phyloP scores from a whole-genome alignment of 1,284 basidiomycete species.

The Pseudozyma thailandica region DNA sequence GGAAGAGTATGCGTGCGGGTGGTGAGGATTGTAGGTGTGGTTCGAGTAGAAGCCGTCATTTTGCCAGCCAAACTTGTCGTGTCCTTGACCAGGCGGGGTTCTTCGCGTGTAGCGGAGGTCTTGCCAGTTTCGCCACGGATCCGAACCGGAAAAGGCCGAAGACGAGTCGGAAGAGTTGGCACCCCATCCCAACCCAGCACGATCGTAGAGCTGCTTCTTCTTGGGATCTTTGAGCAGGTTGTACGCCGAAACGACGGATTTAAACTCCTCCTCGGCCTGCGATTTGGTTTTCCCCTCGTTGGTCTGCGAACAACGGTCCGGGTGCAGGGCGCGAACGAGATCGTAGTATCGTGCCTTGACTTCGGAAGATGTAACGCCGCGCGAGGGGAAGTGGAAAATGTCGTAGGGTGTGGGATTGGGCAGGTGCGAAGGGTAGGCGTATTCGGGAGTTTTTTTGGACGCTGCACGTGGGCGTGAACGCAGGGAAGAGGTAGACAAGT shows the following conservation, averaged over 20 bases:
- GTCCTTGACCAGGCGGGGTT: constrained; percentile 14
- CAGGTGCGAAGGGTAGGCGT: constrained; percentile 21
- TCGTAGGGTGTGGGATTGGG: constrained; percentile 58
- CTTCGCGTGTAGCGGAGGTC: constrained; percentile 27
- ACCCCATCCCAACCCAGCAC: constrained; percentile 51
- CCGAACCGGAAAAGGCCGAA: not conserved
- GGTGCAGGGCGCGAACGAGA: constrained; percentile 57
- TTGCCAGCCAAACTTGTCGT: constrained; percentile 48
- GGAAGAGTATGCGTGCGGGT: too few species aligned
- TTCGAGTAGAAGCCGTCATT: constrained; percentile 27
- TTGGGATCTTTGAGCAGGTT: constrained; percentile 47
- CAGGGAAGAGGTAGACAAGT: not conserved
- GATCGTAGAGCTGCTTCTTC: constrained; percentile 40
- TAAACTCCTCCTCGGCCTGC: constrained; percentile 48
- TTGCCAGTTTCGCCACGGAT: constrained; percentile 25
- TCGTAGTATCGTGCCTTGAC: constrained; percentile 66
- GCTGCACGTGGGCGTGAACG: not conserved
- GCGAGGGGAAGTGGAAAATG: constrained; percentile 58
- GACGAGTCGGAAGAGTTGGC: not conserved
- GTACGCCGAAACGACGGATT: constrained; percentile 51
- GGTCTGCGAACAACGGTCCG: constrained; percentile 40
- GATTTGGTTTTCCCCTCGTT: constrained; percentile 12
- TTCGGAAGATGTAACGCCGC: constrained; percentile 25
- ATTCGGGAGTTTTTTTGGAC: not conserved
- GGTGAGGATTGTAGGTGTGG: constrained; percentile 6